These are phyloP conservation scores for Hericium alpestre DNA, from an alignment of 768 basidiomycete species.

Conservation along the genomic window DNA sequence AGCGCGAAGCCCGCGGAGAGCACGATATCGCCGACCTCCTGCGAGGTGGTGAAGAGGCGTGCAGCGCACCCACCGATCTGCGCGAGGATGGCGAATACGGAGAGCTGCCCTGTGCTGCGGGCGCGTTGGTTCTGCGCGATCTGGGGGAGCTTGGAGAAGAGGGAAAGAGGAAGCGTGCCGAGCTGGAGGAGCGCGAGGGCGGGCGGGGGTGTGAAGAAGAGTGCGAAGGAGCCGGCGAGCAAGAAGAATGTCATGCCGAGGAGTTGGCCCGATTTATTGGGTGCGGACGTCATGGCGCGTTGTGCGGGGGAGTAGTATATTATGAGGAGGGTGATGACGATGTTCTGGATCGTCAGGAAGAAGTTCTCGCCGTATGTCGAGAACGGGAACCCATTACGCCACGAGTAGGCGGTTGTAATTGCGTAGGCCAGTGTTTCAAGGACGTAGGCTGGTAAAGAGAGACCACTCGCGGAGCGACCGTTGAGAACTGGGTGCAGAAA, in stretches of 20 bases:
- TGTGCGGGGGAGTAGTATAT: slow-evolving; percentile 45
- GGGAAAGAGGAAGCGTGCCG: slow-evolving; percentile 78
- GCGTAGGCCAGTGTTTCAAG: slow-evolving; percentile 88
- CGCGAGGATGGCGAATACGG: slow-evolving; percentile 81
- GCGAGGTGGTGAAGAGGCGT: slow-evolving; percentile 84
- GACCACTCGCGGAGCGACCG: slow-evolving; percentile 71
- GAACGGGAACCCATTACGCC: slow-evolving; percentile 81
- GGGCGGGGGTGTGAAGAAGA: slow-evolving; percentile 38
- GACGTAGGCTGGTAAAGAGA: slow-evolving; percentile 77
- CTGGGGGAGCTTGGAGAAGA: slow-evolving; percentile 91
- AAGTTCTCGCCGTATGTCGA: slow-evolving; percentile 97
- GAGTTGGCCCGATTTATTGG: slow-evolving; percentile 21
- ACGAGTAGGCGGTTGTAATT: slow-evolving; percentile 82
- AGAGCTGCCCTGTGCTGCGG: slow-evolving; percentile 84
- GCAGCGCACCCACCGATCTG: slow-evolving; percentile 87
- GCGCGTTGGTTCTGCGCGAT: slow-evolving; percentile 72
- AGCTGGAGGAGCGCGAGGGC: slow-evolving; percentile 66
- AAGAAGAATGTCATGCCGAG: slow-evolving; percentile 22
- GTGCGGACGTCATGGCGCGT: slow-evolving; percentile 10
- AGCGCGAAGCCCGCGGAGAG: slow-evolving; percentile 78
- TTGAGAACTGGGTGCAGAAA: slow-evolving; percentile 41
- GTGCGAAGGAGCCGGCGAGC: slow-evolving; percentile 25
- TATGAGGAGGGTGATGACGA: slow-evolving; percentile 82
- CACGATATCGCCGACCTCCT: slow-evolving; percentile 76
- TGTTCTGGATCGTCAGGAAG: slow-evolving; percentile 85